phyloP scores from a whole-genome alignment of 495 filamentous ascomycete genomes.

The Xylaria venustula region DNA sequence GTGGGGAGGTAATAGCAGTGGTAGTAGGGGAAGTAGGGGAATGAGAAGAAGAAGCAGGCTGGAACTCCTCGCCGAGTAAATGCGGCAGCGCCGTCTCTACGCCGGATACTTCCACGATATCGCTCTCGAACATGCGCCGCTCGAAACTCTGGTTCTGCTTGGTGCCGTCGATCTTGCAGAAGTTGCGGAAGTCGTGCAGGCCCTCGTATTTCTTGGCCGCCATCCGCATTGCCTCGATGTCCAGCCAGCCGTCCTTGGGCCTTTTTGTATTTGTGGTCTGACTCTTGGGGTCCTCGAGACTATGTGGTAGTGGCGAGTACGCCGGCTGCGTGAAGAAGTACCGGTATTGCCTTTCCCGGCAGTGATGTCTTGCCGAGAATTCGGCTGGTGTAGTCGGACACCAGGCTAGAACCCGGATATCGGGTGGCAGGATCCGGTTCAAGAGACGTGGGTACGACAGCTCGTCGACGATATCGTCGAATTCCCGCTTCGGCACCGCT shows the following conservation, averaged over 20 bases:
- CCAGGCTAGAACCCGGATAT: constrained; percentile 91
- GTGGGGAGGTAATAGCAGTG: no score
- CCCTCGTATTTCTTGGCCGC: constrained; percentile 80
- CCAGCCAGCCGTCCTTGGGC: constrained; percentile 53
- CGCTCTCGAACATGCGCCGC: constrained; percentile 70
- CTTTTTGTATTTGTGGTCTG: constrained; percentile 5
- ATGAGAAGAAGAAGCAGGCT: constrained; percentile 19
- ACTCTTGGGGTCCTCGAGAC: constrained; percentile 28
- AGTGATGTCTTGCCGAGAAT: constrained; percentile 93
- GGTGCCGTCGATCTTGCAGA: constrained; percentile 83
- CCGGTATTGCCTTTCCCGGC: constrained; percentile 80
- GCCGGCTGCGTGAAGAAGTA: constrained; percentile 98
- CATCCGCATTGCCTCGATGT: constrained; percentile 81
- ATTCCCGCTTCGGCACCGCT: constrained; percentile 39
- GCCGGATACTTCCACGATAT: constrained; percentile 66
- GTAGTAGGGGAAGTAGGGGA: not conserved
- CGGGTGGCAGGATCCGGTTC: constrained; percentile 82
- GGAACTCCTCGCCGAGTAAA: constrained; percentile 27
- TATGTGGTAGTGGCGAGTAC: constrained; percentile 59
- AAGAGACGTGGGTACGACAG: constrained; percentile 76
- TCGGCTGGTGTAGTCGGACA: constrained; percentile 72
- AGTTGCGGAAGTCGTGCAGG: constrained; percentile 91
- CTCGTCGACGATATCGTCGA: constrained; percentile 78
- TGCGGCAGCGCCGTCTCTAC: constrained; percentile 44
- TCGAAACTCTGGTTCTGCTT: constrained; percentile 85